Conservation (phyloP, 129 eudicot species). For the Arctium minus region DNA sequence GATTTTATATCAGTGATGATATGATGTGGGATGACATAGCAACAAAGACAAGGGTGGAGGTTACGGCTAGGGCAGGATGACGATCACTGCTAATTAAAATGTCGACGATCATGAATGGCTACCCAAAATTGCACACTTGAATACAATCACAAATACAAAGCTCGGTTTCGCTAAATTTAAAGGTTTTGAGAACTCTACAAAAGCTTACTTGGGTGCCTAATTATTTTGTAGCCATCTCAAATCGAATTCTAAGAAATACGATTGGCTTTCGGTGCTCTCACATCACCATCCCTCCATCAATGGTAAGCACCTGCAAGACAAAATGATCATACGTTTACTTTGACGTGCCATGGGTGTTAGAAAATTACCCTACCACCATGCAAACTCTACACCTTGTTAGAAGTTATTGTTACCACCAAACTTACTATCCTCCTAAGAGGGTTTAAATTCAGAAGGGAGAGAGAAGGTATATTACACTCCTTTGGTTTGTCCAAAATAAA, state of each 20-base stretch:
- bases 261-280: slow-evolving; percentile 23
- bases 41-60: neutral
- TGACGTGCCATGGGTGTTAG: neutral
- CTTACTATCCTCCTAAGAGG: neutral
- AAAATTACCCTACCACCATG: neutral
- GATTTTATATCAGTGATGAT: too few species aligned
- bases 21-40: neutral
- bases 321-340: neutral
- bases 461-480: too few species aligned
- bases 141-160: slow-evolving; percentile 4
- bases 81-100: neutral
- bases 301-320: slow-evolving; percentile 66
- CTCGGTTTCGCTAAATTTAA: neutral
- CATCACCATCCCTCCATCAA: slow-evolving; percentile 98
- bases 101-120: neutral
- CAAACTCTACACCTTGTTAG: neutral
- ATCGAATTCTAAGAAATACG: neutral
- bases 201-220: slow-evolving; percentile 15
- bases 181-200: slow-evolving; percentile 2
- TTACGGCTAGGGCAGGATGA: neutral
- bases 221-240: slow-evolving; percentile 10
- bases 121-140: neutral
- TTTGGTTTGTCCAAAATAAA: too few species aligned
- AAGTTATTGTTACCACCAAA: neutral
- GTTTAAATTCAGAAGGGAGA: neutral